phyloP scores from a whole-genome alignment of 2,329 filamentous ascomycete species.

The Neofusicoccum ribis region DNA sequence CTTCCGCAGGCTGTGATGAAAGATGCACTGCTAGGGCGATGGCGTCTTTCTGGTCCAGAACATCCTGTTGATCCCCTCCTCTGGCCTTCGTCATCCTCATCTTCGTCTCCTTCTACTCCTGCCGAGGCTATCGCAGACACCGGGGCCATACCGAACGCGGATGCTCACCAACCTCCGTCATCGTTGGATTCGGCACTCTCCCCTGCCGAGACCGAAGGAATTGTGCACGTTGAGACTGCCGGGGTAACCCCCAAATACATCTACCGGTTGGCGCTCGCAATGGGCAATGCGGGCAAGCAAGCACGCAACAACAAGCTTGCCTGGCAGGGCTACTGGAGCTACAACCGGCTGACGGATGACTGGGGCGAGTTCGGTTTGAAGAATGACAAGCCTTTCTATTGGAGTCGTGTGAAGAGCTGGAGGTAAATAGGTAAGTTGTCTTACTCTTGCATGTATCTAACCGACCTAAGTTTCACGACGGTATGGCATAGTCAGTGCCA shows the following conservation, averaged over 20 bases:
- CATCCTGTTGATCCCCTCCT: conserved; percentile 18
- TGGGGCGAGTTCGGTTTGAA: conserved; percentile 76
- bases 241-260: conserved; percentile 77
- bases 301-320: conserved; percentile 80
- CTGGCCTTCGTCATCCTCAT: not conserved
- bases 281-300: conserved; percentile 62
- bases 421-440: conserved; percentile 34
- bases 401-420: conserved; percentile 63
- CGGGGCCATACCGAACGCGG: not conserved
- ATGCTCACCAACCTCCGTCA: conserved; percentile 8
- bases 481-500: no score
- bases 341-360: conserved; percentile 86
- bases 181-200: not conserved
- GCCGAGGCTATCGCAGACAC: not conserved
- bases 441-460: no score
- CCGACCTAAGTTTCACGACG: no score
- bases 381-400: conserved; percentile 63
- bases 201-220: conserved; percentile 33
- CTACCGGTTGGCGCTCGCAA: conserved; percentile 75
- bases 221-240: conserved; percentile 79
- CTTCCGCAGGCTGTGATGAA: conserved; percentile 62
- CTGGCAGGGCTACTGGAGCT: conserved; percentile 91
- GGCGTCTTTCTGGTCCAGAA: conserved; percentile 60
- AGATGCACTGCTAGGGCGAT: conserved; percentile 65
- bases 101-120: not conserved